A percentile compares a stretch with the other conserved stretches of the same genome.
phyloP scores from a whole-genome alignment of 2,329 filamentous ascomycete genomes.

The Ophiocordyceps australis region DNA sequence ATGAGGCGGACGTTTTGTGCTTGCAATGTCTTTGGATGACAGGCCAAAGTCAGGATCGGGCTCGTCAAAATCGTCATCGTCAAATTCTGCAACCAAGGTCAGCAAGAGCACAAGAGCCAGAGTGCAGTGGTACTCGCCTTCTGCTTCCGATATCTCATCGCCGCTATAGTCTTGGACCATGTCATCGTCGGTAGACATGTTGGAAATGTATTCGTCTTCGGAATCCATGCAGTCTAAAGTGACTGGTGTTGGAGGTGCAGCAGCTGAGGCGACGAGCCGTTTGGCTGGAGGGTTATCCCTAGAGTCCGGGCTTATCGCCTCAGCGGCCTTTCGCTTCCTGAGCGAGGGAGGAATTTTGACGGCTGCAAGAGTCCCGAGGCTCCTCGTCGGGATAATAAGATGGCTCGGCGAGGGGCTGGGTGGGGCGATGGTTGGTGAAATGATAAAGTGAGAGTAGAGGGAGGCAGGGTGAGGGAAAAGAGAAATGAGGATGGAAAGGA shows the following conservation, averaged over 20 bases:
- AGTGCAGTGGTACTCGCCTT: conserved; percentile 19
- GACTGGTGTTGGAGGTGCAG: conserved; percentile 35
- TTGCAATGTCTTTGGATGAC: conserved; percentile 42
- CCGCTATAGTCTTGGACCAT: conserved; percentile 64
- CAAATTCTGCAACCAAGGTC: conserved; percentile 30
- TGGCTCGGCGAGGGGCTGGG: conserved; percentile 2
- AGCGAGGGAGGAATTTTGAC: conserved; percentile 41
- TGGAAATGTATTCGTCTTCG: conserved; percentile 84
- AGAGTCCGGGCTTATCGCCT: conserved; percentile 34
- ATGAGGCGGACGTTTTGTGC: conserved; percentile 56
- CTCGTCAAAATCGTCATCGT: conserved; percentile 36
- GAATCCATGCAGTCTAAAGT: conserved; percentile 72
- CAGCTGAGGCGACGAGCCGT: conserved; percentile 38
- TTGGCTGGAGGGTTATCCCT: conserved; percentile 27
- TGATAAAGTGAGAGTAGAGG: no score
- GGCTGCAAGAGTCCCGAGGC: conserved; percentile 7
- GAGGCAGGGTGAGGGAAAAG: no score
- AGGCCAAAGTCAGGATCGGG: conserved; percentile 35
- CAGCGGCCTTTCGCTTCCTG: conserved; percentile 46
- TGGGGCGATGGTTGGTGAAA: no score
- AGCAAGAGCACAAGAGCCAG: conserved; percentile 2
- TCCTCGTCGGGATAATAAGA: no score
- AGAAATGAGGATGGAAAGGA: no score
- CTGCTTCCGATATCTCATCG: conserved; percentile 40
- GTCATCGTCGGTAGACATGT: conserved; percentile 56